These are phyloP conservation scores for Marasmius tenuissimus DNA, from an alignment of 1,284 basidiomycete species.

Conservation along the genomic window DNA sequence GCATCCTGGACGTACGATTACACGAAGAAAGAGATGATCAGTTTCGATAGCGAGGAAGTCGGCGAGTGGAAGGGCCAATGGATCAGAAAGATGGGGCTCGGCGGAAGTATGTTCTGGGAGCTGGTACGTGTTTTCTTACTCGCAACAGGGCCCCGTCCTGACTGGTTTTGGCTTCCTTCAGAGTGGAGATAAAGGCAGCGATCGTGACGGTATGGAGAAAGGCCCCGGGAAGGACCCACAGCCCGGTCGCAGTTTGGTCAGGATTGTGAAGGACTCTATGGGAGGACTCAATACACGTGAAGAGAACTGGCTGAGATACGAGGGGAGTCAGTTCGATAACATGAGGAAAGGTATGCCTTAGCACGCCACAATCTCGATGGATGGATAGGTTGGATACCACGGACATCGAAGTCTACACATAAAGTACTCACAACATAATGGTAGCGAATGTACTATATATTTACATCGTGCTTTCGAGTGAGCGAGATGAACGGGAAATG, in stretches of 20 bases:
- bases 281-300: conserved; percentile 48
- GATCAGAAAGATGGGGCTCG: conserved; percentile 68
- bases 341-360: conserved; percentile 45
- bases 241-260: conserved; percentile 50
- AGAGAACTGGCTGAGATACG: conserved; percentile 55
- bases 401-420: neutral
- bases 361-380: neutral
- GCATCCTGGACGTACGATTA: conserved; percentile 80
- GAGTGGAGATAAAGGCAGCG: conserved; percentile 49
- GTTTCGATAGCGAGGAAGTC: conserved; percentile 74
- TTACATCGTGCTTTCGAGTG: no score
- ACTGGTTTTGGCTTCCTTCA: conserved; percentile 62
- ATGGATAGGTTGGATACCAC: neutral
- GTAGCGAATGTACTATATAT: neutral
- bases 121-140: conserved; percentile 27
- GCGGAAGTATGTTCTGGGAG: conserved; percentile 88
- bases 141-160: no score
- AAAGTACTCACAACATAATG: neutral
- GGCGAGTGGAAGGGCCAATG: conserved; percentile 73
- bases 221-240: conserved; percentile 45
- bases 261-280: conserved; percentile 55
- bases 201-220: conserved; percentile 53
- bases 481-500: no score
- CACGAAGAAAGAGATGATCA: conserved; percentile 71
- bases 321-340: conserved; percentile 57